phyloP scores from a whole-genome alignment of 78 protist species.

The Diacronema lutheri region DNA sequence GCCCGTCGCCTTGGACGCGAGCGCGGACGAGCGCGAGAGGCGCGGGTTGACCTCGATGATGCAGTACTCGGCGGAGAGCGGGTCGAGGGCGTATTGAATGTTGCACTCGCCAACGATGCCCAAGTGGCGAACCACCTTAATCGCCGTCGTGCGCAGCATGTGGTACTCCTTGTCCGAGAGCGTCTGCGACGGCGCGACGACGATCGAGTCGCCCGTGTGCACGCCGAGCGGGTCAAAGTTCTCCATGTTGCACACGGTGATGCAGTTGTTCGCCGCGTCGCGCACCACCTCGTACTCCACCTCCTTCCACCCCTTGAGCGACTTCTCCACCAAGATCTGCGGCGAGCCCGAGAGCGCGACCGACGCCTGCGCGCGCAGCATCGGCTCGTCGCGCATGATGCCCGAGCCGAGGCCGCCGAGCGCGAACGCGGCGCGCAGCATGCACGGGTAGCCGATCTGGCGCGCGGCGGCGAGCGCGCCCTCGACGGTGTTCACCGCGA shows the following conservation, averaged over 20 bases:
- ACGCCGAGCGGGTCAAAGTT: slow-evolving; percentile 96
- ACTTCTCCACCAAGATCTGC: slow-evolving; percentile 89
- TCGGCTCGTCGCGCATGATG: neutral
- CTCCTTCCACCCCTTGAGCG: slow-evolving; percentile 97
- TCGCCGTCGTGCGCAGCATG: slow-evolving; percentile 85
- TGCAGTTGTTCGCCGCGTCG: slow-evolving; percentile 92
- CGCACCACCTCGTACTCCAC: slow-evolving; percentile 98
- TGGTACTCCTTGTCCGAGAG: slow-evolving; percentile 90
- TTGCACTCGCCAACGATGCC: slow-evolving; percentile 98
- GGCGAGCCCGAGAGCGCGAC: slow-evolving; percentile 43
- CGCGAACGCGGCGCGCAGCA: slow-evolving; percentile 91
- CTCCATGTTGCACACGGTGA: slow-evolving; percentile 99
- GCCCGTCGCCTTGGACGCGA: slow-evolving; percentile 97
- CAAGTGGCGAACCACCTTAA: slow-evolving; percentile 88
- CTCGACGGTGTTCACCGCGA: slow-evolving; percentile 60
- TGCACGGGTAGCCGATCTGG: slow-evolving; percentile 65
- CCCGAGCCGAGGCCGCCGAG: slow-evolving; percentile 95
- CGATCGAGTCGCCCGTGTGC: slow-evolving; percentile 98
- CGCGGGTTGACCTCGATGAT: slow-evolving; percentile 91
- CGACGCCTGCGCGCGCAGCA: neutral
- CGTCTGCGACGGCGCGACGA: slow-evolving; percentile 96
- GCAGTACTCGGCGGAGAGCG: slow-evolving; percentile 69
- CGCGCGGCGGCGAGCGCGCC: slow-evolving; percentile 64
- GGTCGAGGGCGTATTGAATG: slow-evolving; percentile 95
- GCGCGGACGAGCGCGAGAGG: slow-evolving; percentile 90